These are phyloP conservation scores for Jimgerdemannia lactiflua DNA, from an alignment of 192 early-diverging fungal species.

Conservation along the genomic window DNA sequence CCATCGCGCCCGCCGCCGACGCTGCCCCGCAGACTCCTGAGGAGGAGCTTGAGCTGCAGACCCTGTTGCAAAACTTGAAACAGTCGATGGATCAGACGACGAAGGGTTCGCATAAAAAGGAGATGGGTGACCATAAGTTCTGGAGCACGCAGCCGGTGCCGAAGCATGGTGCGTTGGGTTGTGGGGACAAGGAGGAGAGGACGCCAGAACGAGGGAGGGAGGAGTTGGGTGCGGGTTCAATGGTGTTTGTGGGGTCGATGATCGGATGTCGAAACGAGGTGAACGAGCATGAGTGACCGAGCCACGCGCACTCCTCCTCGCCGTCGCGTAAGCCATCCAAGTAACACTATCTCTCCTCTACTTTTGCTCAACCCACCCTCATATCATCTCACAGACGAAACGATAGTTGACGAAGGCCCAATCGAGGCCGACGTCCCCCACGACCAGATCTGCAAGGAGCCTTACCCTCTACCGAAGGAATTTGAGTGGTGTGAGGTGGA, in stretches of 20 bases:
- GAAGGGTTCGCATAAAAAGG: slow-evolving; percentile 20
- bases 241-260: no score
- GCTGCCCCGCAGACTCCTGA: no score
- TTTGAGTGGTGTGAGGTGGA: slow-evolving; percentile 91
- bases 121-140: slow-evolving; percentile 77
- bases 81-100: no score
- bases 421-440: slow-evolving; percentile 74
- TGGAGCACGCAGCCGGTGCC: slow-evolving; percentile 98
- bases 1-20: no score
- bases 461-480: slow-evolving; percentile 82
- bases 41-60: no score
- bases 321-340: no score
- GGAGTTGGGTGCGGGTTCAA: no score
- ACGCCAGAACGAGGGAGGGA: not conserved
- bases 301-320: no score
- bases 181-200: not conserved
- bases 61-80: no score
- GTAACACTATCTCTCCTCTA: no score
- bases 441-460: slow-evolving; percentile 78
- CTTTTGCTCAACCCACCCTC: not conserved
- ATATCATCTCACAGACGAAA: slow-evolving; percentile 52
- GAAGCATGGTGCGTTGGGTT: slow-evolving; percentile 50
- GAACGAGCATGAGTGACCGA: not conserved
- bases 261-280: no score
- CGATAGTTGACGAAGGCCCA: slow-evolving; percentile 68